Evolutionary conservation across 805 yeast genomes (phyloP), one percentile per base, ranked within the genome.

Genomic region (Cephaloascus fragrans): DNA sequence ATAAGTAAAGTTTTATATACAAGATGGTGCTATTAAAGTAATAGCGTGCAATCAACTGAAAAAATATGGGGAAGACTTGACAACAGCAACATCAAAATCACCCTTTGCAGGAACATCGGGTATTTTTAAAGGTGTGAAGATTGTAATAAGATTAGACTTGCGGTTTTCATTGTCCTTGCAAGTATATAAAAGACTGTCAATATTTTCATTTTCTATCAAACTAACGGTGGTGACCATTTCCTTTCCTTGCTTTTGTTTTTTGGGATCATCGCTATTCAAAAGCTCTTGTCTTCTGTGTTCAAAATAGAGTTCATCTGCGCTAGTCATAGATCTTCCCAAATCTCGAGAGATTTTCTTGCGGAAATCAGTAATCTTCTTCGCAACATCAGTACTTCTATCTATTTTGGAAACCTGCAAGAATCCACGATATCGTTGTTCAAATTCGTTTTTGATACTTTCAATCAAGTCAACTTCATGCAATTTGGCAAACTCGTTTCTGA

Each of bases 51-150:
- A 23, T 36, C 23, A 61, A 5, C 62, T 57, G 49, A 90, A 90
- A 71, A 90, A 90, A 59, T 90, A 90, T 26, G 71, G 69, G 45
- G 96, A 85, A 37, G 79, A 74, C 52, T 72, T 71, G 34, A 89
- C 81, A 41, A 72, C 73, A 32, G 64, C 61, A 29, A 90, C 94
- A 52, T 90, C 94, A 49, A 90, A 85, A 15, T 77, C 79, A 37
- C 97, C 98, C 56, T 75, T 80, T 37, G 71, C 63, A 12, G 96
- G 96, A 33, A 86, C 73, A 0, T 66, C 69, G 0, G 95, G 94
- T 45, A 87, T 64, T 34, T 57, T 61, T 49, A 87, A 66, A 4
- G 95, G 95, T 6, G 76, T 79, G 41, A 85, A 61, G 2, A 82
- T 66, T 40, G 66, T 69, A 32, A 66, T 45, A 0, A 62, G 55